Base-by-base conservation (phyloP, 2,329 filamentous ascomycete genomes). In the Microsporum canis region DNA sequence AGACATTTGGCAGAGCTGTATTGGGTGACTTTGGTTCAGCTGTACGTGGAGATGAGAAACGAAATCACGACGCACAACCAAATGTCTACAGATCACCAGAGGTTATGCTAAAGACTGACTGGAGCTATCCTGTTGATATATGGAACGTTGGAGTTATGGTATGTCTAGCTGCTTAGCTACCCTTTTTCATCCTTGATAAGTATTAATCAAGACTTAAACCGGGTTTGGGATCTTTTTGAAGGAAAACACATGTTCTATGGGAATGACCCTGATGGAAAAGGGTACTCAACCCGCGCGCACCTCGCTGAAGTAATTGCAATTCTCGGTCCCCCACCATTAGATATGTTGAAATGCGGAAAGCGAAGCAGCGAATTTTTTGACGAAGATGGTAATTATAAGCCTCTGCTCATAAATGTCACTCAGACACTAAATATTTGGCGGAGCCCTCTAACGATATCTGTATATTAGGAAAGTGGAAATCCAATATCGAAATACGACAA, bases 141-240 rank as follows among this genome's bases (percentile, higher is more conserved):
- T 82, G 79, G 79, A 80, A 78, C 61, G 69, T 74, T 2, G 79
- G 77, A 0, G 73, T 72, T 57, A 75, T 82, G 77, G 78, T 80
- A 68, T 69, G 73, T 53, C 61, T 47, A 7, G 43, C 5, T n/a
- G 17, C 17, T 60, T 59, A 45, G 0, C 47, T 62, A 1, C 45
- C 1, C 39, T 10, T 47, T 14, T 45, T 51, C 43, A 17, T 34
- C 38, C 56, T 58, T 10, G 17, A 58, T 59, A 49, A 34, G 23
- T 59, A n/a, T 17, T 51, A 59, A 59, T 36, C 29, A 41, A 27
- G 53, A 29, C 36, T 39, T 31, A 41, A 41, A 27, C 31, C 56
- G 55, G 77, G 69, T 77, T 0, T 81, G 78, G 79, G 74, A 79
- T 63, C 23, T 81, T 0, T 78, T 78, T 62, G 74, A 81, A 67